Evolutionary conservation across 2,329 filamentous ascomycete species (phyloP), one percentile per base, ranked within the genome.

Genomic region (Trichophyton schoenleinii): DNA sequence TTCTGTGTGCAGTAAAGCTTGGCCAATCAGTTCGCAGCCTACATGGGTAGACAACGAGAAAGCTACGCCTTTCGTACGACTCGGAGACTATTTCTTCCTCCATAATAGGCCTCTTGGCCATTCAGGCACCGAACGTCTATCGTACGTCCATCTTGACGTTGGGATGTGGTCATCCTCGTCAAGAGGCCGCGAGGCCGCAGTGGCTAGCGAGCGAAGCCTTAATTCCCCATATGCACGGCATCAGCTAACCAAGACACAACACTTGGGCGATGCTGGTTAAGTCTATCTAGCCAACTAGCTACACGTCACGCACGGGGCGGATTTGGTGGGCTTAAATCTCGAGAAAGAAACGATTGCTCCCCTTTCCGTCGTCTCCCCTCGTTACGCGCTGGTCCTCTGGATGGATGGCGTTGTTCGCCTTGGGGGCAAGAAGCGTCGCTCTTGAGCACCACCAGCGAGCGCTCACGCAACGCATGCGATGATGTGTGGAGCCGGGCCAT

Each of bases 141-240:
- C 15, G 15, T 53, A 34, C 22, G 11, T n/a, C 49, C 13, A 53
- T 13, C 11, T 9, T 22, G 5, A 25, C 3, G 46, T 31, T 53
- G 13, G 28, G 15, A 11, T 25, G 7, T 25, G 11, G 49, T 53
- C n/a, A 25, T 25, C n/a, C 49, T 31, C 28, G 49, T 53, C 28
- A 53, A 53, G 49, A 53, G 49, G 22, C 49, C 49, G n/a, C n/a
- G 22, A 53, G 49, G 49, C 31, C 49, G 49, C 49, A 53, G 49
- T 53, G 34, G 34, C 34, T 38, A 53, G 49, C 49, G 49, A 31
- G 49, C 13, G 22, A 44, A 28, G 49, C 49, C 49, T 53, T 53
- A 53, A 31, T 9, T 52, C 49, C 18, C 22, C 46, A 22, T 52
- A 22, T 52, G 46, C 11, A 52, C 7, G 22, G 18, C 11, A 34